phyloP scores from a whole-genome alignment of 2,329 filamentous ascomycete species.

The Herpotrichia juniperi region DNA sequence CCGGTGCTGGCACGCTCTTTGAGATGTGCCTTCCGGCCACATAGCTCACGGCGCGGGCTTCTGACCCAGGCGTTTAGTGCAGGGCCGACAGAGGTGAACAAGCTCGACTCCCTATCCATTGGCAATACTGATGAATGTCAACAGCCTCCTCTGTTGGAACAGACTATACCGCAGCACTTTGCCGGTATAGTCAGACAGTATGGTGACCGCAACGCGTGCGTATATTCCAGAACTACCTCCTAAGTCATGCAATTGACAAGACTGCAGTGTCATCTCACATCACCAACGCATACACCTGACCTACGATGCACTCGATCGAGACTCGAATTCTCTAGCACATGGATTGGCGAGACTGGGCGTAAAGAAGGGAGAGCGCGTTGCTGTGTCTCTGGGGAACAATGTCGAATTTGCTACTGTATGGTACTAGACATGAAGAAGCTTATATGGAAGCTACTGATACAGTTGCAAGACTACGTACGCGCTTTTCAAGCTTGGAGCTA shows the following conservation, averaged over 20 bases:
- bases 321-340: slow-evolving; percentile 76
- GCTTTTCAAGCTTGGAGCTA: slow-evolving; percentile 89
- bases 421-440: neutral
- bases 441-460: slow-evolving; percentile 17
- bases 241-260: slow-evolving; percentile 7
- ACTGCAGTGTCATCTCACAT: slow-evolving; percentile 60
- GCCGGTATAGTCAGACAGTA: slow-evolving; percentile 65
- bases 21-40: slow-evolving; percentile 6
- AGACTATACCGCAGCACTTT: slow-evolving; percentile 78
- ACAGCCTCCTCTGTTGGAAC: slow-evolving; percentile 69
- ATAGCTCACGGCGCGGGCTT: slow-evolving; percentile 27
- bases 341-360: slow-evolving; percentile 75
- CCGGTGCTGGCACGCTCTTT: slow-evolving; percentile 26
- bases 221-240: neutral
- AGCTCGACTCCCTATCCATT: slow-evolving; percentile 7
- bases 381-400: slow-evolving; percentile 84
- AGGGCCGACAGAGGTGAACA: slow-evolving; percentile 40
- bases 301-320: slow-evolving; percentile 75
- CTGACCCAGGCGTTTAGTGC: slow-evolving; percentile 39
- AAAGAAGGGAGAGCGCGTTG: slow-evolving; percentile 81
- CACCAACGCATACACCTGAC: slow-evolving; percentile 71
- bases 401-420: slow-evolving; percentile 78
- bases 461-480: slow-evolving; percentile 71
- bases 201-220: slow-evolving; percentile 68
- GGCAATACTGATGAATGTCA: slow-evolving; percentile 11